These are phyloP conservation scores for Zostera marina DNA, from an alignment of 116 monocot species.

Conservation along the genomic window DNA sequence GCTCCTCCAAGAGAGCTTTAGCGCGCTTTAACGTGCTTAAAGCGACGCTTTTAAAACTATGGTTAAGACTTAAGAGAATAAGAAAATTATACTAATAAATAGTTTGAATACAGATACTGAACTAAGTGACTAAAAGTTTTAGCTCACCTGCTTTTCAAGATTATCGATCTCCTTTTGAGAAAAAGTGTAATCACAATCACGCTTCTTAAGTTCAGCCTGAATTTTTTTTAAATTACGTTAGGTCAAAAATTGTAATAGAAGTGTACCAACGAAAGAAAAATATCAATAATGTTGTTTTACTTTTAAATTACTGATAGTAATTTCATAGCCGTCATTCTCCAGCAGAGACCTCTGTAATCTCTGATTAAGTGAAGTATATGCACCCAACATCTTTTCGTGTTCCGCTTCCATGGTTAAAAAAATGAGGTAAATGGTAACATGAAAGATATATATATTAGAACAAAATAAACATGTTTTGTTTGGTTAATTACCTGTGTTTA, in stretches of 20 bases:
- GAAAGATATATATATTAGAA: neutral
- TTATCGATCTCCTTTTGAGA: slow-evolving; percentile 69
- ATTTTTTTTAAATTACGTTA: slow-evolving; percentile 26
- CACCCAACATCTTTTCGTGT: slow-evolving; percentile 78
- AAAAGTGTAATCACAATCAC: slow-evolving; percentile 44
- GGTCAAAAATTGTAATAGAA: neutral
- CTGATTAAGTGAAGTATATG: slow-evolving; percentile 59
- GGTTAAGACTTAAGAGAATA: no score
- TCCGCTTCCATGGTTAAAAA: slow-evolving; percentile 33
- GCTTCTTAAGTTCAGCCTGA: slow-evolving; percentile 60
- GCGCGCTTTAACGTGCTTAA: no score
- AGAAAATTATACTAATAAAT: no score
- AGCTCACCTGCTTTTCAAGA: slow-evolving; percentile 70
- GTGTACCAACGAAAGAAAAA: neutral
- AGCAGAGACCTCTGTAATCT: slow-evolving; percentile 71
- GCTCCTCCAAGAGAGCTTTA: no score
- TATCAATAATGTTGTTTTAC: slow-evolving; percentile 12
- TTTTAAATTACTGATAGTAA: slow-evolving; percentile 42
- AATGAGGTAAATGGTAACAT: neutral
- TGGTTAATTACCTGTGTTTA: no score
- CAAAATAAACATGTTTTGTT: neutral
- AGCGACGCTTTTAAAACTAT: no score
- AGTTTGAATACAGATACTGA: neutral
- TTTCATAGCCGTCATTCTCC: slow-evolving; percentile 56
- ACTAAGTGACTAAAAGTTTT: neutral